Percentiles rank a stretch among this genome's conserved stretches.
Conservation (phyloP, 768 basidiomycete species). For the Coprinopsis cinerea region DNA sequence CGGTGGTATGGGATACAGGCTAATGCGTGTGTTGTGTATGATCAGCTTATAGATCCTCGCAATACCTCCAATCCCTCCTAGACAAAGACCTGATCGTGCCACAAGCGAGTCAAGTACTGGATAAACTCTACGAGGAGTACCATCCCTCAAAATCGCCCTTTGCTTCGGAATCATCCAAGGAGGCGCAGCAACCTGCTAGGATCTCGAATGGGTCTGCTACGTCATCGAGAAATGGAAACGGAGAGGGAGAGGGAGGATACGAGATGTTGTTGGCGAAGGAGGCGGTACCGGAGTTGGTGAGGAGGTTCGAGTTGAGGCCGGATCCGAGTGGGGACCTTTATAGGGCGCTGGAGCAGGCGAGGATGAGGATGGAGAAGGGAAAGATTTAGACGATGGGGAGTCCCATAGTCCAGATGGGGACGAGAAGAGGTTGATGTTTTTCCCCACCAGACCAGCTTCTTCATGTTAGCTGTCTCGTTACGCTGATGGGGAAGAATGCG, state of each 20-base stretch:
- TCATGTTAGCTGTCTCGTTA: no score
- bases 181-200: not conserved
- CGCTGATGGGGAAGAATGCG: no score
- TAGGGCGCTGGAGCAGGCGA: slow-evolving; percentile 61
- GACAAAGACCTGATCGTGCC: slow-evolving; percentile 52
- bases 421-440: no score
- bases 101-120: slow-evolving; percentile 46
- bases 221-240: not conserved
- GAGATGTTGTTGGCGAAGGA: slow-evolving; percentile 44
- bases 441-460: no score
- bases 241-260: slow-evolving; percentile 13
- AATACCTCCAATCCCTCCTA: slow-evolving; percentile 59
- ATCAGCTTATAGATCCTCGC: slow-evolving; percentile 65
- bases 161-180: not conserved
- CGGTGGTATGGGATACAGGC: not conserved
- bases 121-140: slow-evolving; percentile 44
- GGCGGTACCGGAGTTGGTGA: slow-evolving; percentile 47
- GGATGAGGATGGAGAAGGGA: slow-evolving; percentile 24
- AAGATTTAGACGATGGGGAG: no score
- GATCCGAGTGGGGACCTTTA: slow-evolving; percentile 45
- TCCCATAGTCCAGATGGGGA: no score
- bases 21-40: not conserved
- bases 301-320: slow-evolving; percentile 38
- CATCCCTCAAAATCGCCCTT: slow-evolving; percentile 3
- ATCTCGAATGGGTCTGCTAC: not conserved